Base-by-base conservation (phyloP, 2,329 filamentous ascomycete genomes). In the Achaetomium macrosporum region DNA sequence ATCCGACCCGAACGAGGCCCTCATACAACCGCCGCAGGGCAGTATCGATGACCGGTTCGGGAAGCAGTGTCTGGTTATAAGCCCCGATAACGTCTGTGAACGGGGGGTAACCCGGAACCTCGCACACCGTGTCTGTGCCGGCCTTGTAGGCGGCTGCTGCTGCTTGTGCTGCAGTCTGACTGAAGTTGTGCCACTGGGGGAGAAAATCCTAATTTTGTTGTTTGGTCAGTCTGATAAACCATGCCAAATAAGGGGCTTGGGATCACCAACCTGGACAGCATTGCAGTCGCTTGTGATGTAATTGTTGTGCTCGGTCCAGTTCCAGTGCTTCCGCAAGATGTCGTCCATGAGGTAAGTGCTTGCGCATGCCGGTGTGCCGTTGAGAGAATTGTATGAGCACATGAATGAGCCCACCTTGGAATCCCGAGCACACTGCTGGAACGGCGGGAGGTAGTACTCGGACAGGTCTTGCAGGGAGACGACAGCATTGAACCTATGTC, bases 391-490 rank as follows among this genome's bases (percentile, higher is more conserved):
- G 64, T 84, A 83, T 0, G 75, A 76, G 60, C 79, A 83, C 81
- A 83, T 83, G 57, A 84, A 71, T 33, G 81, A 83, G 15, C 74
- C 72, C 3, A 78, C 77, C 42, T 76, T 73, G 3, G 76, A 75
- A 61, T 83, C 79, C 11, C 77, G 72, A 42, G 76, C 80, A 65
- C 83, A 86, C 64, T 75, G 75, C 61, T 84, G 72, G 68, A 88
- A 88, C 0, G 82, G 76, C 1, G 80, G 82, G 39, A 85, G 73
- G 61, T 85, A 87, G 67, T 87, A 88, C 60, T 87, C 84, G 0
- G 77, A 74, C 5, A 88, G 68, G 55, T 88, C 84, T 59, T 87
- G 84, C 45, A 73, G 69, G 10, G 61, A 57, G 2, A 66, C 58
- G 2, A 73, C 33, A 13, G 64, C 71, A 57, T 88, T 82, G 59